Evolutionary conservation across 257 asterid species (phyloP).

Genomic region (Solanum infundibuliforme): DNA sequence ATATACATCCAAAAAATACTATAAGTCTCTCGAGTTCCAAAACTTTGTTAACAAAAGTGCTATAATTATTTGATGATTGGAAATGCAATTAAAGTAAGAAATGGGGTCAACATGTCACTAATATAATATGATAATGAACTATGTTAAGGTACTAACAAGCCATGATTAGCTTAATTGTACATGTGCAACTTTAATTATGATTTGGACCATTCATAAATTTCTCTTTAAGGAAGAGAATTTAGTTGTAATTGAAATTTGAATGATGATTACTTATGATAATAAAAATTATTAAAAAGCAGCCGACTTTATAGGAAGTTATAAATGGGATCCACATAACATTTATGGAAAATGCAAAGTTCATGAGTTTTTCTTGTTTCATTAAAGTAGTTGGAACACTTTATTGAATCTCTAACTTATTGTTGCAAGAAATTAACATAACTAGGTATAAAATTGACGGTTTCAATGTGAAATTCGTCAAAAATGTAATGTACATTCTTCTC

Average conservation of each 20-base stretch:
- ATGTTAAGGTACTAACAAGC: not conserved
- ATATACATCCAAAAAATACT: not conserved
- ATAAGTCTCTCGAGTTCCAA: not conserved
- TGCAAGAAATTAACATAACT: not conserved
- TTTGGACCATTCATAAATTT: not conserved
- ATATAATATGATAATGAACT: not conserved
- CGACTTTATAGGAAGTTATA: not conserved
- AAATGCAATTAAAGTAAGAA: not conserved
- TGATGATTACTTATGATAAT: not conserved
- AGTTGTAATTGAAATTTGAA: not conserved
- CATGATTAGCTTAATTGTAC: not conserved
- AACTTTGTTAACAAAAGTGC: not conserved
- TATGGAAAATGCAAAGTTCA: not conserved
- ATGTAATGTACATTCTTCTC: not conserved
- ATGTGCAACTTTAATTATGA: not conserved
- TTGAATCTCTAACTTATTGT: not conserved
- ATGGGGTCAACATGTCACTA: not conserved
- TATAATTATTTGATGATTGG: constrained; percentile 1
- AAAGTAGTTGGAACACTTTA: not conserved
- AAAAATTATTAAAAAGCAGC: not conserved
- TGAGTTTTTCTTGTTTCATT: not conserved
- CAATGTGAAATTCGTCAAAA: not conserved
- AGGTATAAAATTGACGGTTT: not conserved
- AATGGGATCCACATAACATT: not conserved
- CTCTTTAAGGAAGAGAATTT: not conserved